Conservation (phyloP, 164 flowering plant genomes). For the Malania oleifera region DNA sequence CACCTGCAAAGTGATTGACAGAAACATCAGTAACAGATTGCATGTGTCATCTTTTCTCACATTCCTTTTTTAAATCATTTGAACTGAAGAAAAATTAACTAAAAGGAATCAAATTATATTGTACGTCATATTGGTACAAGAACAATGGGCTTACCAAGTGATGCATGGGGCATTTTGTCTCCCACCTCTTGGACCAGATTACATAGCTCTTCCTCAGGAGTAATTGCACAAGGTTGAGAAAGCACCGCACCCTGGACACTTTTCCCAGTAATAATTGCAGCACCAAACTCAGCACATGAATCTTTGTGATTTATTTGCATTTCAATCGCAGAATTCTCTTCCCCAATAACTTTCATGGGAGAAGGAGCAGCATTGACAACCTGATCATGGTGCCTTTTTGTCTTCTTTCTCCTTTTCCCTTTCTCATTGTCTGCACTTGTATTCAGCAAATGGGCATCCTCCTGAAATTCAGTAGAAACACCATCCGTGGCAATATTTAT, state of each 20-base stretch:
- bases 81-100: neutral
- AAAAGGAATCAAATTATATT: neutral
- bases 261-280: conserved; percentile 9
- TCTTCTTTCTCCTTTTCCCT: conserved; percentile 21
- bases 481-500: conserved; percentile 7
- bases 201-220: conserved; percentile 9
- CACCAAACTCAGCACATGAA: conserved; percentile 15
- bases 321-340: conserved; percentile 5
- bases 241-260: neutral
- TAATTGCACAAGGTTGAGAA: conserved; percentile 7
- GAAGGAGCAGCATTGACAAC: conserved; percentile 13
- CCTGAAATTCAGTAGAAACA: conserved; percentile 11
- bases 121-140: conserved; percentile 1
- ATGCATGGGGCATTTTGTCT: neutral
- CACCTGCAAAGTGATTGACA: conserved; percentile 10
- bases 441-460: conserved; percentile 9
- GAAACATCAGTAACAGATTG: conserved; percentile 3
- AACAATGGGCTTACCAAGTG: conserved; percentile 4
- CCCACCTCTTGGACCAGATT: conserved; percentile 13
- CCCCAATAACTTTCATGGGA: conserved; percentile 7
- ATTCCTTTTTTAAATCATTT: neutral
- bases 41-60: neutral
- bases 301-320: conserved; percentile 3
- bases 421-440: conserved; percentile 8
- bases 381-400: conserved; percentile 6